Evolutionary conservation across 140 eudicot genomes (phyloP).

Genomic region (Ambrosia hybrid): DNA sequence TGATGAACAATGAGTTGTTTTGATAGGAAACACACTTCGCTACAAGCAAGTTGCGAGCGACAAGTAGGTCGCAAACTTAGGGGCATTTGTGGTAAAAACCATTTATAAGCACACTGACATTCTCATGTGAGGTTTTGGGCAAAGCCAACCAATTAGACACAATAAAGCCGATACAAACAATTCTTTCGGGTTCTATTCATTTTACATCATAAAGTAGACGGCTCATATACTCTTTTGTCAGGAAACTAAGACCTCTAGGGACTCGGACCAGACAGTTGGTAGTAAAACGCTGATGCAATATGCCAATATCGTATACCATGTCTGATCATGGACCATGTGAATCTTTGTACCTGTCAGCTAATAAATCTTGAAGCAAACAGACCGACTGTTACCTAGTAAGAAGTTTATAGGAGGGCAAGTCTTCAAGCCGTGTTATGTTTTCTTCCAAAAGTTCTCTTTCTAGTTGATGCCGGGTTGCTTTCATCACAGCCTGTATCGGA

Average conservation of each 20-base stretch:
- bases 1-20: not conserved
- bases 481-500: conserved; percentile 77
- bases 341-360: conserved; percentile 23
- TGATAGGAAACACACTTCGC: not conserved
- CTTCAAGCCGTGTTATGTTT: conserved; percentile 67
- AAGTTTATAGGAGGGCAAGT: conserved; percentile 72
- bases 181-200: conserved; percentile 1
- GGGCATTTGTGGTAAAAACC: too few species aligned
- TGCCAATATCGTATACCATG: conserved; percentile 16
- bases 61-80: not conserved
- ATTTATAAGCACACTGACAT: too few species aligned
- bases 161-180: conserved; percentile 10
- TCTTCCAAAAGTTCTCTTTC: conserved; percentile 82
- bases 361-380: conserved; percentile 28
- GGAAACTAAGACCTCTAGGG: conserved; percentile 3
- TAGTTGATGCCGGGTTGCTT: conserved; percentile 81
- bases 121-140: not conserved
- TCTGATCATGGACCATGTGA: conserved; percentile 4
- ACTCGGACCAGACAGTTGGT: not conserved
- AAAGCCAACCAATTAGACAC: not conserved
- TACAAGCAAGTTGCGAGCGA: not conserved
- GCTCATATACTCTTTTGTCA: conserved; percentile 14
- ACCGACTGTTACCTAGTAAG: conserved; percentile 46
- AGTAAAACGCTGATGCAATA: not conserved
- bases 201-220: conserved; percentile 21